These are phyloP conservation scores for Thozetella sp. DNA, from an alignment of 495 filamentous ascomycete species.

Conservation along the genomic window DNA sequence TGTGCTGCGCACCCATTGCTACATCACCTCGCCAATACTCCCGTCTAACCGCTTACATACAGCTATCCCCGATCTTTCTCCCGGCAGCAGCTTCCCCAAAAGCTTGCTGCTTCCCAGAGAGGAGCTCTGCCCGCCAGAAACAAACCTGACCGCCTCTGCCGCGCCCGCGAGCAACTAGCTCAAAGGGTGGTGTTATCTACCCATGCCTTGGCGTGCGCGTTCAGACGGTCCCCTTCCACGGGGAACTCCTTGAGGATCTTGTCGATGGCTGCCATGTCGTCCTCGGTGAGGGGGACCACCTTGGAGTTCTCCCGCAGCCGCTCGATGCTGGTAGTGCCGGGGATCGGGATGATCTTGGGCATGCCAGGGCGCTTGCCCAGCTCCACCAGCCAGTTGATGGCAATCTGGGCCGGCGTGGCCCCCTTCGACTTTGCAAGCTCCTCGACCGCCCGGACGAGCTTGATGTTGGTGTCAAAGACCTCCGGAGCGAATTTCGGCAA, in stretches of 20 bases:
- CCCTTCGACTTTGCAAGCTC: constrained; percentile 70
- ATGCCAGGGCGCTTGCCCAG: constrained; percentile 59
- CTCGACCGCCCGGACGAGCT: constrained; percentile 68
- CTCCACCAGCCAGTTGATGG: constrained; percentile 68
- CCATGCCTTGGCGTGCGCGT: constrained; percentile 11
- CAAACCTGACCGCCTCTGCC: too few relatives aligned
- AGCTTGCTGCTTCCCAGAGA: too few relatives aligned
- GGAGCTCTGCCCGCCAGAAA: too few relatives aligned
- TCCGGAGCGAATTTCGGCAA: constrained; percentile 71
- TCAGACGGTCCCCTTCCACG: constrained; percentile 40
- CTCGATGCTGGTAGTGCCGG: constrained; percentile 59
- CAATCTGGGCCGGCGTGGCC: constrained; percentile 73
- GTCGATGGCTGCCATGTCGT: constrained; percentile 52
- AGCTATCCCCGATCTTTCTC: too few relatives aligned
- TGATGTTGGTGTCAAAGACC: constrained; percentile 73
- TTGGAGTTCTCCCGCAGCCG: constrained; percentile 53
- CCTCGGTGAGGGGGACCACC: constrained; percentile 42
- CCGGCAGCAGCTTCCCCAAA: too few relatives aligned
- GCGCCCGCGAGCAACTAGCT: too few relatives aligned
- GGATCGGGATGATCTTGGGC: constrained; percentile 80
- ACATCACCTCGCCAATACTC: too few relatives aligned
- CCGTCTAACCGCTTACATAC: too few relatives aligned
- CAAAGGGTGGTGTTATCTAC: constrained; percentile 10
- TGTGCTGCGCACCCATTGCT: too few relatives aligned
- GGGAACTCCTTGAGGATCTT: constrained; percentile 36